Base-by-base conservation (phyloP, 2,329 filamentous ascomycete species). In the Botrytis hyacinthi region DNA sequence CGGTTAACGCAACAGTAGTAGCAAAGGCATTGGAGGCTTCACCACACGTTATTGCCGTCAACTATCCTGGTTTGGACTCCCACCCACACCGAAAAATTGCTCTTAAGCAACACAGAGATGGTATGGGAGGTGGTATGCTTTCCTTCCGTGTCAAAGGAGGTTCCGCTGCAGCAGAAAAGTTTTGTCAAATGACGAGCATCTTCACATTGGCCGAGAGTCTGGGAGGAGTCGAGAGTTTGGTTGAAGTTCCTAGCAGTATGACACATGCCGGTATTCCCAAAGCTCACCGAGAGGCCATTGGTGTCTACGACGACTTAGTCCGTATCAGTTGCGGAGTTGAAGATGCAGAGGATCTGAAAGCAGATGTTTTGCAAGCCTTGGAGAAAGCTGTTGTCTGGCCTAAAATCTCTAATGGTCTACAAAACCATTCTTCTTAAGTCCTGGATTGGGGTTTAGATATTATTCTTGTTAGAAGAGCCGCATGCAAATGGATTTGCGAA, bases 121-220 rank as follows among this genome's bases (percentile, higher is more conserved):
- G 92, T 76, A 92, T 98, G 88, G 96, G 96, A 74, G 96, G 96
- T 78, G 96, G 96, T 75, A 99, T 99, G 96, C 90, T 99, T 61
- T 95, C 92, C 74, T 99, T 99, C 90, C 92, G 96, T 77, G 93
- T 99, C 83, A 89, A 90, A 77, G 96, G 95, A 73, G 96, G 96
- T 51, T 89, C 94, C 80, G 87, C 87, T 63, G 95, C 95, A 1
- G 96, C 96, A 22, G 93, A 97, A 84, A 89, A 91, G 70, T 99
- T 99, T 89, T 98, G 96, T 87, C 91, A 96, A 83, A 85, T 88
- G 74, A 98, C 95, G 61, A 90, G 90, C 80, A 90, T 99, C 82
- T 98, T 97, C 84, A 97, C 94, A 1, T 87, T 99, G 10, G 96
- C 96, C 44, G 96, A 99, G 87, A 93, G 90, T 74, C 85, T 99